Conservation (phyloP, 2,329 filamentous ascomycete species). For the Monosporascus sp. region DNA sequence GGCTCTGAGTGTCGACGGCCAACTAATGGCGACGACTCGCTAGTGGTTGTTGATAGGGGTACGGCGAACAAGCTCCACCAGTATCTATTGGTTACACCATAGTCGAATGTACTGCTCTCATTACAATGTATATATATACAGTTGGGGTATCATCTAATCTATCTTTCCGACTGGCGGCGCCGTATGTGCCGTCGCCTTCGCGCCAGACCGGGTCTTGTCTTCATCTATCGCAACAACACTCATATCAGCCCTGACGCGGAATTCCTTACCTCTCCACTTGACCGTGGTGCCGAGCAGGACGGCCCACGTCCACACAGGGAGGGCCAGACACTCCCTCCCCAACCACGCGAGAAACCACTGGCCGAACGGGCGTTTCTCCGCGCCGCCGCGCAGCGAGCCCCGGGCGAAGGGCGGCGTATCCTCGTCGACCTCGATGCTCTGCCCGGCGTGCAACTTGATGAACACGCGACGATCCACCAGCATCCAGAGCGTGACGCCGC, state of each 20-base stretch:
- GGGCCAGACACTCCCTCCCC: conserved; percentile 72
- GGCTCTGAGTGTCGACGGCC: no score
- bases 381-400: conserved; percentile 33
- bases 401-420: conserved; percentile 71
- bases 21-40: no score
- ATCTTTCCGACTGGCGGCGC: not conserved
- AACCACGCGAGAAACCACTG: conserved; percentile 82
- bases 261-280: conserved; percentile 77
- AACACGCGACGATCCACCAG: conserved; percentile 69
- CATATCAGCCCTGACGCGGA: conserved; percentile 79
- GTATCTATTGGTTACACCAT: no score
- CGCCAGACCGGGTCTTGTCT: not conserved
- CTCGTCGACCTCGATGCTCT: conserved; percentile 63
- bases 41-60: no score
- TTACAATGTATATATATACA: not conserved
- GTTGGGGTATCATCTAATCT: not conserved
- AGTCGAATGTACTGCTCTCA: no score
- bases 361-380: conserved; percentile 49
- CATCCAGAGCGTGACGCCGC: conserved; percentile 66
- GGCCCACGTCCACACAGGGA: conserved; percentile 88
- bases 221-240: conserved; percentile 53
- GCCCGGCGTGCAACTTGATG: conserved; percentile 65
- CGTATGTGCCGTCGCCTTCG: not conserved
- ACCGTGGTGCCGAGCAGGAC: conserved; percentile 85
- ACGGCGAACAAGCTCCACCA: no score